phyloP scores from a whole-genome alignment of 2,329 filamentous ascomycete species.

The Alternaria consortialis region DNA sequence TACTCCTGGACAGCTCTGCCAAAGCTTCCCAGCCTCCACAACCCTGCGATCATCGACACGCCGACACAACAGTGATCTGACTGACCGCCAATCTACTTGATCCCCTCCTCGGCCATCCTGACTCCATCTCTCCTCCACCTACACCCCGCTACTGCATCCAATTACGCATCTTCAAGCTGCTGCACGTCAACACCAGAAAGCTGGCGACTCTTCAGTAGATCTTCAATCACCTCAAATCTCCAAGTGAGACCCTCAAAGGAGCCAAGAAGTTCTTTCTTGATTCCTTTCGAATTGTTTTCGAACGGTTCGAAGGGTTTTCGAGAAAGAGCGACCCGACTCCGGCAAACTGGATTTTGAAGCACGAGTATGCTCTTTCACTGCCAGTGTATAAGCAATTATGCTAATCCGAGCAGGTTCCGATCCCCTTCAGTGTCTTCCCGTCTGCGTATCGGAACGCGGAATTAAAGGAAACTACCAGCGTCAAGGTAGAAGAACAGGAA shows the following conservation, averaged over 20 bases:
- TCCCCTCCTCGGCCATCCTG: conserved; percentile 42
- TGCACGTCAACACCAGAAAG: conserved; percentile 40
- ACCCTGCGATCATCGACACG: conserved; percentile 30
- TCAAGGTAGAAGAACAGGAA: conserved; percentile 91
- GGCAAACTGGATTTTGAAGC: conserved; percentile 99
- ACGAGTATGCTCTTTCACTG: conserved; percentile 69
- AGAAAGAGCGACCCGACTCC: conserved; percentile 79
- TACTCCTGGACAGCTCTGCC: conserved; percentile 35
- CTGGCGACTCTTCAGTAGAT: conserved; percentile 42
- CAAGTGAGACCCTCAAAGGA: conserved; percentile 48
- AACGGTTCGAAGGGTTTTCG: conserved; percentile 69
- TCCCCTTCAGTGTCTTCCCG: conserved; percentile 99
- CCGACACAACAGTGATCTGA: conserved; percentile 39
- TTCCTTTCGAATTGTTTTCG: conserved; percentile 68
- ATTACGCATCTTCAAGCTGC: conserved; percentile 46
- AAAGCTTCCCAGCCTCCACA: conserved; percentile 29
- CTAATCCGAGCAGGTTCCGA: conserved; percentile 61
- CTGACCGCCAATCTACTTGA: conserved; percentile 49
- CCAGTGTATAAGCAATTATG: conserved; percentile 7
- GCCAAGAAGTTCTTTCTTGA: conserved; percentile 67
- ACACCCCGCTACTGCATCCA: conserved; percentile 51
- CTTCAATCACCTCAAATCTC: conserved; percentile 31
- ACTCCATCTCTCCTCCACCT: conserved; percentile 47
- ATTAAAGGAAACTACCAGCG: conserved; percentile 68
- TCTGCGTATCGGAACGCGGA: conserved; percentile 83